These are phyloP conservation scores for Madurella mycetomatis DNA, from an alignment of 2,329 filamentous ascomycete genomes.

Conservation along the genomic window DNA sequence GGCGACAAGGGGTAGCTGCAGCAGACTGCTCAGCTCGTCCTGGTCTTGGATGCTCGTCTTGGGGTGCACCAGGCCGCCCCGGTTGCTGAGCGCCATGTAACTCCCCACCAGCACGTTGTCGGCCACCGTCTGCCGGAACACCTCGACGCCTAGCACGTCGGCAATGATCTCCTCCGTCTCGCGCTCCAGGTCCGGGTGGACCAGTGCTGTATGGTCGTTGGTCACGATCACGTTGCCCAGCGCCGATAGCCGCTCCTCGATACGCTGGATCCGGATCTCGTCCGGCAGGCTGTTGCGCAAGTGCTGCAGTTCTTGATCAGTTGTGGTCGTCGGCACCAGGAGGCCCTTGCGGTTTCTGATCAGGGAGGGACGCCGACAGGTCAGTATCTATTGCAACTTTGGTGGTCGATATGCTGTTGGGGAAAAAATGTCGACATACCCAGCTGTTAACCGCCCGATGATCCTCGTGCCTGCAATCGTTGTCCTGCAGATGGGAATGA, in stretches of 20 bases:
- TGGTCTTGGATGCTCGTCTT: constrained; percentile 97
- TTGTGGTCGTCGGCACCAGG: constrained; percentile 90
- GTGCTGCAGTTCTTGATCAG: constrained; percentile 97
- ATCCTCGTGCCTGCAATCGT: constrained; percentile 97
- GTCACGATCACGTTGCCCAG: constrained; percentile 95
- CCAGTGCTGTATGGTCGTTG: constrained; percentile 94
- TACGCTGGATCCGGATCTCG: constrained; percentile 86
- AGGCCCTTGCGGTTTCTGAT: constrained; percentile 89
- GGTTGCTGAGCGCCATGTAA: constrained; percentile 95
- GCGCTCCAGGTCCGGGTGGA: constrained; percentile 93
- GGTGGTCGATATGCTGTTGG: neutral
- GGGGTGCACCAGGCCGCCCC: constrained; percentile 93
- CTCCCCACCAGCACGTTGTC: constrained; percentile 95
- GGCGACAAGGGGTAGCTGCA: constrained; percentile 93
- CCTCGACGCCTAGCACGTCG: constrained; percentile 84
- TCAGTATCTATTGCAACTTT: constrained; percentile 7
- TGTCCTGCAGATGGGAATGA: constrained; percentile 93
- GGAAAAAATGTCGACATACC: constrained; percentile 48
- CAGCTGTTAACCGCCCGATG: constrained; percentile 89
- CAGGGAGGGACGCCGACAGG: neutral
- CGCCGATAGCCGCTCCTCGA: constrained; percentile 93
- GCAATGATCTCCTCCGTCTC: constrained; percentile 99
- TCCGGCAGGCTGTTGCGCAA: constrained; percentile 93
- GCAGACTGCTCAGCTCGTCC: constrained; percentile 87
- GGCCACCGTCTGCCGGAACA: constrained; percentile 90